phyloP scores from a whole-genome alignment of 805 yeast species.

The Lipomyces mesembrius region DNA sequence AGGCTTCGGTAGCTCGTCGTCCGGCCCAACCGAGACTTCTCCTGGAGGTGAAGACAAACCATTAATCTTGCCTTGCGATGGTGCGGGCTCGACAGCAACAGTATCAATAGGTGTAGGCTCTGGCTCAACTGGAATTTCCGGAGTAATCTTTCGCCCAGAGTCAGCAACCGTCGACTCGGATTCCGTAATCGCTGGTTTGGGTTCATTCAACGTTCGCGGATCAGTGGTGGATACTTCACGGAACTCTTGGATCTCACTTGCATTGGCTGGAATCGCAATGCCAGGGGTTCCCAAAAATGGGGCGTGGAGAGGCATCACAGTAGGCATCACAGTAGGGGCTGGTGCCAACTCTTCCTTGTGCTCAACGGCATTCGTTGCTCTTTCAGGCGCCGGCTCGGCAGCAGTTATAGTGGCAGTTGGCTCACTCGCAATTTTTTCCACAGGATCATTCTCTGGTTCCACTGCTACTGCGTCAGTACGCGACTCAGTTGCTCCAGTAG shows the following conservation, averaged over 20 bases:
- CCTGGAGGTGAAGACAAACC: neutral
- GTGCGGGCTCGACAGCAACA: slow-evolving; percentile 4
- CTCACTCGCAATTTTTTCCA: neutral
- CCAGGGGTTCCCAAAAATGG: slow-evolving; percentile 59
- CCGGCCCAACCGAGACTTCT: neutral
- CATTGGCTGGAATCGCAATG: slow-evolving; percentile 63
- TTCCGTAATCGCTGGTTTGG: neutral
- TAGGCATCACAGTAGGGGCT: slow-evolving; percentile 10
- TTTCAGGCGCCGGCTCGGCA: slow-evolving; percentile 1
- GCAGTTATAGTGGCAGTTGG: neutral
- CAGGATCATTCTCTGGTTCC: slow-evolving; percentile 20
- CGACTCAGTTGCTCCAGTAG: neutral
- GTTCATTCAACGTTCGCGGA: slow-evolving; percentile 43
- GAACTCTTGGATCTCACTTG: slow-evolving; percentile 68
- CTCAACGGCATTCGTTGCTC: neutral
- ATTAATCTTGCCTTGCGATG: neutral
- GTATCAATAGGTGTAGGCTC: slow-evolving; percentile 1
- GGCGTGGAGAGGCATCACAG: slow-evolving; percentile 12
- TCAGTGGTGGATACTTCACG: slow-evolving; percentile 50
- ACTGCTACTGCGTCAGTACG: slow-evolving; percentile 6
- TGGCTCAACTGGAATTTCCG: slow-evolving; percentile 3
- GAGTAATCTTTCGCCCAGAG: neutral
- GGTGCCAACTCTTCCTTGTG: slow-evolving; percentile 11
- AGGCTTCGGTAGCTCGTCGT: slow-evolving; percentile 7
- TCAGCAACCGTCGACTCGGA: slow-evolving; percentile 9